Base-by-base conservation (phyloP, 2,329 filamentous ascomycete genomes). In the Ilyonectria destructans region DNA sequence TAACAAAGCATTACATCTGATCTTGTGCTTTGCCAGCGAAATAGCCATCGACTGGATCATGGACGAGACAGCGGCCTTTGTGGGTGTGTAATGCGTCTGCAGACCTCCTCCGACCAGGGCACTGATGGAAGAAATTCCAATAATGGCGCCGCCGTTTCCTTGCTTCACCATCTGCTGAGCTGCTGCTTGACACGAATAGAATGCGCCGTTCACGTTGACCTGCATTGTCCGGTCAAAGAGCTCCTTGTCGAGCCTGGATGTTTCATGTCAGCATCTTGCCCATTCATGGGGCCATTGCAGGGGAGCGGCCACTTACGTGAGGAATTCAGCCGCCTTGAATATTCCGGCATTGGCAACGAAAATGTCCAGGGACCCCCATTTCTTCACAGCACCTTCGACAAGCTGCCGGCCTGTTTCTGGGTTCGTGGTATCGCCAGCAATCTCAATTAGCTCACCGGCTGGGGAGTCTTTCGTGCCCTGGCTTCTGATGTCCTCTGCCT, bases 71-170 rank as follows among this genome's bases (percentile, higher is more conserved):
- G 92, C 93, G 0, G 93, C 93, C 80, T 96, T 96, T 8, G 93
- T 95, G 9, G 93, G 92, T 4, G 93, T 95, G 80, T 96, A 96
- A 77, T 96, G 93, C 13, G 88, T 90, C 81, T 96, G 93, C 37
- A 86, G 84, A 0, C 90, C 92, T 31, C 93, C 93, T 31, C 93
- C 93, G 0, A 93, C 90, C 2, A 93, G 85, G 0, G 91, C 92
- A 17, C 85, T 89, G 74, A 93, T 93, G 64, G 88, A 91, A 3
- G 87, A 90, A 29, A 94, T 85, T 54, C 87, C 91, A 69, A 94
- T 95, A 75, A 96, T 95, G 70, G 88, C 90, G 19, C 93, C 93
- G 10, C 93, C 93, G 3, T 43, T 56, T 8, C 55, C 56, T 21
- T 69, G 64, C n/a, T 35, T 58, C 0, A 69, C 89, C 91, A 96